Evolutionary conservation across 2,329 filamentous ascomycete genomes (phyloP), one percentile per base, ranked within the genome.

Genomic region (Botryotinia calthae): DNA sequence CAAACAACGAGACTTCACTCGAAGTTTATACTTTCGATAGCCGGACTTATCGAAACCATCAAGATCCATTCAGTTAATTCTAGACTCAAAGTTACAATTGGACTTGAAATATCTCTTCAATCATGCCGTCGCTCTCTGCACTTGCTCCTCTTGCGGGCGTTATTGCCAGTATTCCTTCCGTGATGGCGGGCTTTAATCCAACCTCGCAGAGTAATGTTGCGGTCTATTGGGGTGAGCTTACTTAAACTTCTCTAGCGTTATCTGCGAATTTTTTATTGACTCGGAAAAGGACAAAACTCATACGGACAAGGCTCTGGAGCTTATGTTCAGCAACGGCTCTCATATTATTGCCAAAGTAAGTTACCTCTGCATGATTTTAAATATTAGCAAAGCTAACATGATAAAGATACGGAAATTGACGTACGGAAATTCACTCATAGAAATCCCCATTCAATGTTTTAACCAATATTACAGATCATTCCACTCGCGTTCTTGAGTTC

Each of bases 401-500:
- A 9, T 12, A n/a, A 25, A 84, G 85, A 86, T 75, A 80, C 81
- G 20, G 79, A 87, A 70, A 80, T 87, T 62, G 82, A 87, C 78
- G 84, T 86, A 76, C 79, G 82, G 65, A 46, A 16, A 66, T 42
- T 14, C 12, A 28, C 22, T 31, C 5, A 40, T 20, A 31, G 4
- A 20, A 40, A 34, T 22, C 4, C 7, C 48, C 16, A 22, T 56
- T 7, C 9, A 22, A 20, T 7, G 7, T 70, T 64, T 73, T 80
- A 58, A 79, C 20, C 70, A 71, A 61, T 12, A 46, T 73, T 31
- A 28, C 73, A 89, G 85, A 86, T 91, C 72, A 89, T 93, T 69
- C 87, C 88, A 1, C 77, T 93, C 67, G 86, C 90, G 1, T 93
- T 93, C 78, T 78, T 92, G 72, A 85, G 86, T 68, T 84, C 84